Percentiles rank a stretch among this genome's conserved stretches.
phyloP scores from a whole-genome alignment of 768 basidiomycete species.

The Phlebiopsis flavidoalba region DNA sequence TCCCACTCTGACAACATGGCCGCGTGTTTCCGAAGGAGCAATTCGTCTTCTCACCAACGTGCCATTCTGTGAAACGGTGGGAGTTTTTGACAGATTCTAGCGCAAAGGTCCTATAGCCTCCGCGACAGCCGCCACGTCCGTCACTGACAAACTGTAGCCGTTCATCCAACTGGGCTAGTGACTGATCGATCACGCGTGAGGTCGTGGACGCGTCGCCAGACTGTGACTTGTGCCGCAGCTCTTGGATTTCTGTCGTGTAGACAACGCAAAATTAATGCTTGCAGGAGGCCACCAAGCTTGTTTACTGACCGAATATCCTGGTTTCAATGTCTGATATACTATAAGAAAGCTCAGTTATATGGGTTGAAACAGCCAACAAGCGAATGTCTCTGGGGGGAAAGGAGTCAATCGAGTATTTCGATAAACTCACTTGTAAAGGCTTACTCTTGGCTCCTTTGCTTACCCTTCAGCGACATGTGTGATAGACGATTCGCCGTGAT shows the following conservation, averaged over 20 bases:
- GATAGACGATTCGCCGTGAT: slow-evolving; percentile 53
- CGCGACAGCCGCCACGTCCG: slow-evolving; percentile 64
- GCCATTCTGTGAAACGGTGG: slow-evolving; percentile 31
- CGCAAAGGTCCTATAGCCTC: slow-evolving; percentile 62
- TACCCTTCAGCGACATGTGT: slow-evolving; percentile 32
- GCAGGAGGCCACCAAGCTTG: neutral
- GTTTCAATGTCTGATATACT: slow-evolving; percentile 87
- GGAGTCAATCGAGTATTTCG: slow-evolving; percentile 16
- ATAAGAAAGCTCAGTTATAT: slow-evolving; percentile 84
- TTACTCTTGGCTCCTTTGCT: slow-evolving; percentile 64
- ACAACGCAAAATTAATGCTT: neutral
- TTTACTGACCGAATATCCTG: slow-evolving; percentile 73
- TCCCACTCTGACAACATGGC: slow-evolving; percentile 78
- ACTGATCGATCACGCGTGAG: slow-evolving; percentile 73
- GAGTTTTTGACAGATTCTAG: slow-evolving; percentile 43
- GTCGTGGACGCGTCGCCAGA: slow-evolving; percentile 51
- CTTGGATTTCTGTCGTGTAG: slow-evolving; percentile 70
- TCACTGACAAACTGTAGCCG: slow-evolving; percentile 67
- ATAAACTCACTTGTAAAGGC: slow-evolving; percentile 31
- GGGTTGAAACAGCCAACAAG: slow-evolving; percentile 72
- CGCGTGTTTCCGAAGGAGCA: slow-evolving; percentile 69
- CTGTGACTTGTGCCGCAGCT: slow-evolving; percentile 84
- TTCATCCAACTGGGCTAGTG: slow-evolving; percentile 75
- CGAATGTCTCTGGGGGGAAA: slow-evolving; percentile 56
- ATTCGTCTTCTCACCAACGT: slow-evolving; percentile 35